phyloP scores from a whole-genome alignment of 108 stramenopile genomes.

The Stephanodiscus triporus region DNA sequence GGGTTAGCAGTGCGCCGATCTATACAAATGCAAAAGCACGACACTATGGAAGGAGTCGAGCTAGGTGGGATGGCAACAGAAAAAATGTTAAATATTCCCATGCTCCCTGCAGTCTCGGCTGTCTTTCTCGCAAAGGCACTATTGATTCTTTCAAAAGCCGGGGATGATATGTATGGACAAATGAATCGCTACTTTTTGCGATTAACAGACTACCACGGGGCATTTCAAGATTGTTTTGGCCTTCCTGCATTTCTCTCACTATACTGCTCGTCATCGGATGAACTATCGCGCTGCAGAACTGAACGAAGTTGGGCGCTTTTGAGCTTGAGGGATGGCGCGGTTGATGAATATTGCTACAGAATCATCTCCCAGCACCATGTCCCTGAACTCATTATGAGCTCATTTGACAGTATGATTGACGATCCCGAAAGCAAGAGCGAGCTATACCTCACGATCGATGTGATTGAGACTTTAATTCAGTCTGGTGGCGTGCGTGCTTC shows the following conservation, averaged over 20 bases:
- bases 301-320: constrained; percentile 79
- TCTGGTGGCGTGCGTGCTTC: constrained; percentile 44
- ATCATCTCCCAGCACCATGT: constrained; percentile 74
- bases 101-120: constrained; percentile 66
- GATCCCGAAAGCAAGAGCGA: constrained; percentile 27
- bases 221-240: constrained; percentile 76
- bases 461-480: constrained; percentile 29
- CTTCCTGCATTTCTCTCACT: constrained; percentile 82
- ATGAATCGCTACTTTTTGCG: constrained; percentile 82
- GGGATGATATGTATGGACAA: constrained; percentile 73
- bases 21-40: constrained; percentile 29
- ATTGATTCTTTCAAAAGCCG: constrained; percentile 62
- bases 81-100: constrained; percentile 30
- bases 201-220: constrained; percentile 68
- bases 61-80: constrained; percentile 6
- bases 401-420: constrained; percentile 52
- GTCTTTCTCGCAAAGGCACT: constrained; percentile 75
- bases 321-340: constrained; percentile 64
- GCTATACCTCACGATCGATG: constrained; percentile 41
- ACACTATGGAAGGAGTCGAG: constrained; percentile 5
- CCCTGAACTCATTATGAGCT: constrained; percentile 74
- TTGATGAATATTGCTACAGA: constrained; percentile 65
- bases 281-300: constrained; percentile 48
- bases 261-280: constrained; percentile 74
- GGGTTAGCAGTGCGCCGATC: constrained; percentile 56